Evolutionary conservation across 352 stramenopile genomes (phyloP), one percentile per base, ranked within the genome.

Genomic region (Phytophthora fragariaefolia): DNA sequence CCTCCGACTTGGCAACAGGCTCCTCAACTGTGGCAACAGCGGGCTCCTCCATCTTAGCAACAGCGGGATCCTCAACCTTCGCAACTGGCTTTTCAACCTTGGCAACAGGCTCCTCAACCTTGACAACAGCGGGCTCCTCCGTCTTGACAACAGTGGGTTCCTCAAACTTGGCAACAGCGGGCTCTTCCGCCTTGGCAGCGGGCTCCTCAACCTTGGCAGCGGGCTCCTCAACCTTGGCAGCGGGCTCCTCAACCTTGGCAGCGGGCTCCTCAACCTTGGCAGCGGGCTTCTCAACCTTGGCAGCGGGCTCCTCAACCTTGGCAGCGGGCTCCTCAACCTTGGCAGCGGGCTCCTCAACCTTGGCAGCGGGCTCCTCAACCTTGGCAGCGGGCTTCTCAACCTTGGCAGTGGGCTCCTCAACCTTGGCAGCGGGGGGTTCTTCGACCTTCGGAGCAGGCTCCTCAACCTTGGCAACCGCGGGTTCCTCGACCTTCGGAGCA

Each of bases 161-260:
- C 18, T 38, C 55, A 34, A 49, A 28, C 6, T 27, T 52, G 26
- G 17, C 55, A 10, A 43, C 55, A 10, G 45, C 54, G 47, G 54
- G 28, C 24, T 48, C 45, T 28, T 55, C 28, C 13, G 26, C 46
- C 7, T 28, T 12, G 6, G 45, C n/a, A 32, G 24, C 53, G 10
- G 43, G 8, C 8, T 55, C 38, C 12, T 58, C 54, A 10, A 6
- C n/a, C 40, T 47, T 38, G 26, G 26, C 26, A 34, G 32, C 26
- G 1, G 23, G 23, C n/a, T 58, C 58, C 23, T 60, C 42, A 20
- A 54, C 47, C 30, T 36, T 36, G 6, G 30, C 12, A 12, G 30
- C 30, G 12, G 30, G 6, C 30, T 36, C 30, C 30, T 36, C 30
- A 12, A 36, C 30, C 30, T 36, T 36, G 12, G 12, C 30, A 6